A percentile compares a stretch with the other conserved stretches of the same genome.
phyloP scores from a whole-genome alignment of 495 filamentous ascomycete genomes.

The Penicilliopsis zonata region DNA sequence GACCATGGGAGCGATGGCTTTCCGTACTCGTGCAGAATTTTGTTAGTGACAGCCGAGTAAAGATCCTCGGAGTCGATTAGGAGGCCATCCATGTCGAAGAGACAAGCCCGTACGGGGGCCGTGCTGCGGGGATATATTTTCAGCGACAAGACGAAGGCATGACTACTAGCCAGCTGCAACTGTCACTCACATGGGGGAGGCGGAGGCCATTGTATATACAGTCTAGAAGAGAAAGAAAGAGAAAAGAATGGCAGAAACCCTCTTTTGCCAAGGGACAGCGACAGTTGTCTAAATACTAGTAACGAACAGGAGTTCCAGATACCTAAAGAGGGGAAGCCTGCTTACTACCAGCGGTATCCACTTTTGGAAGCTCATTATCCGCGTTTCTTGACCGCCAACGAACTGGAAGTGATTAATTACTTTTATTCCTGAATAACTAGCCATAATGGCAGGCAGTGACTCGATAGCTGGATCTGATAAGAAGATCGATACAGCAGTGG shows the following conservation, averaged over 20 bases:
- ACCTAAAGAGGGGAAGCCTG: too few species aligned
- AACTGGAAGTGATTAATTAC: neutral
- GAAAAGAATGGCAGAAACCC: too few species aligned
- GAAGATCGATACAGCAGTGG: conserved; percentile 5
- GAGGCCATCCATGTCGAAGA: conserved; percentile 98
- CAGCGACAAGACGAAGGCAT: conserved; percentile 7
- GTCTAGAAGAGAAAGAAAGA: too few species aligned
- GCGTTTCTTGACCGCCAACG: neutral
- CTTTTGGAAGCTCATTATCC: neutral
- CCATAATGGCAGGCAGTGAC: too few species aligned
- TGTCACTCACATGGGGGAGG: conserved; percentile 4
- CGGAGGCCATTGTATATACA: conserved; percentile 3
- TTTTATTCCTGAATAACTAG: too few species aligned
- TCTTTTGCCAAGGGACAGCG: too few species aligned
- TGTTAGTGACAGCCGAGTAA: conserved; percentile 75
- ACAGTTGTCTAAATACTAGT: too few species aligned
- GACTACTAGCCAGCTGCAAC: too few species aligned
- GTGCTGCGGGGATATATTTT: conserved; percentile 30
- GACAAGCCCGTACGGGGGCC: conserved; percentile 76
- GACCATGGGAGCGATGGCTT: conserved; percentile 72
- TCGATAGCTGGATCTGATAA: too few species aligned
- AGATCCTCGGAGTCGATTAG: conserved; percentile 89
- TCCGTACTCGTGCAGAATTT: conserved; percentile 61
- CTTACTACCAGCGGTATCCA: too few species aligned
- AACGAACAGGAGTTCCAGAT: too few species aligned